phyloP scores from a whole-genome alignment of 306 rosid genomes.

The Dalbergia oliveri region DNA sequence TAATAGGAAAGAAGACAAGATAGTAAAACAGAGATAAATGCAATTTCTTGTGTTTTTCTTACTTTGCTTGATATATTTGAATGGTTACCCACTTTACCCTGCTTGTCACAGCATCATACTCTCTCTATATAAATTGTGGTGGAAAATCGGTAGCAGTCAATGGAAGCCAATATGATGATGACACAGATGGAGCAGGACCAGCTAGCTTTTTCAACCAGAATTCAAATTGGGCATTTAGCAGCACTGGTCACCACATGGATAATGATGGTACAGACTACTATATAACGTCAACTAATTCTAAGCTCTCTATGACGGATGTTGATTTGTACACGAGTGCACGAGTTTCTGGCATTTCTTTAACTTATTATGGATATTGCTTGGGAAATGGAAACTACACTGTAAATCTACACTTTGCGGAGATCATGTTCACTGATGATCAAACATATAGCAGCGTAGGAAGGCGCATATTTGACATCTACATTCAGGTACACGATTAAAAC shows the following conservation, averaged over 20 bases:
- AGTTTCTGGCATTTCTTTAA: conserved; percentile 70
- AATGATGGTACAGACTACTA: neutral
- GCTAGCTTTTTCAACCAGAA: conserved; percentile 41
- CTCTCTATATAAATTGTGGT: conserved; percentile 72
- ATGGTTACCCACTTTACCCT: neutral
- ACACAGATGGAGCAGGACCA: conserved; percentile 45
- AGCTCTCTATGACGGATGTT: conserved; percentile 44
- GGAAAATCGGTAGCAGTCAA: conserved; percentile 46
- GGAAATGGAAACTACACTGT: conserved; percentile 62
- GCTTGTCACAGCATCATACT: conserved; percentile 52
- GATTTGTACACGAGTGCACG: conserved; percentile 69
- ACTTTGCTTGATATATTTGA: neutral
- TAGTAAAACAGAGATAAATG: too few species aligned
- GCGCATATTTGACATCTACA: conserved; percentile 63
- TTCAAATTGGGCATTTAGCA: conserved; percentile 47
- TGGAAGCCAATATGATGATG: conserved; percentile 54
- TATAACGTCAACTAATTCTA: neutral
- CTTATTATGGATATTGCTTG: conserved; percentile 68
- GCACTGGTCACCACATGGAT: conserved; percentile 48
- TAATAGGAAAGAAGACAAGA: neutral
- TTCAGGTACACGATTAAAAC: conserved; percentile 56
- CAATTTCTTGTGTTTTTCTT: neutral
- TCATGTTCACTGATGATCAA: conserved; percentile 42
- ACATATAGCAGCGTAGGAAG: conserved; percentile 58
- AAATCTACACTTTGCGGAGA: conserved; percentile 65